phyloP scores from a whole-genome alignment of 2,329 filamentous ascomycete species.

The Dryadomyces quercus-mongolicae region DNA sequence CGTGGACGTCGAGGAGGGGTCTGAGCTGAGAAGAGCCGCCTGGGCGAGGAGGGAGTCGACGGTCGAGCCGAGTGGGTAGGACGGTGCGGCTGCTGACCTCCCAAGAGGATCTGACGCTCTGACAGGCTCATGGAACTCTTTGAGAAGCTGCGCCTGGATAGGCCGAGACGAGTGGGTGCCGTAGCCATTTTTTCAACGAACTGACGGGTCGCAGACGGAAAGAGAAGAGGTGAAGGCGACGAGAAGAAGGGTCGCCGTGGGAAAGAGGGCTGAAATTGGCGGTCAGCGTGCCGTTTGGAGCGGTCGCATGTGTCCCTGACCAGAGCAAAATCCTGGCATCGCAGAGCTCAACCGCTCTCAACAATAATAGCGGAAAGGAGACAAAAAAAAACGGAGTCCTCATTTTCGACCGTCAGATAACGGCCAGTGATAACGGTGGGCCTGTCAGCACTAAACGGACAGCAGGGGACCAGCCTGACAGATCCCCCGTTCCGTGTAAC shows the following conservation, averaged over 20 bases:
- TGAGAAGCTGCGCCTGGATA: conserved; percentile 11
- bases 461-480: no score
- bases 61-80: conserved; percentile 1
- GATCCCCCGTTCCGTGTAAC: no score
- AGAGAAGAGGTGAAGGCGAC: neutral
- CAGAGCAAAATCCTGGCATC: neutral
- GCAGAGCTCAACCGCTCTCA: neutral
- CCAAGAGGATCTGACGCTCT: conserved; percentile 12
- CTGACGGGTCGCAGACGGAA: neutral
- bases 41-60: conserved; percentile 6
- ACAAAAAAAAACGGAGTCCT: neutral
- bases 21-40: conserved; percentile 26
- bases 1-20: conserved; percentile 32
- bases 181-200: conserved; percentile 9
- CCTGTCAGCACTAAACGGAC: neutral
- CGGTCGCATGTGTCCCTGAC: neutral
- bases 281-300: neutral
- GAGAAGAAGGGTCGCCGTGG: neutral
- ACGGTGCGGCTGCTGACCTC: neutral
- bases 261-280: neutral
- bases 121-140: conserved; percentile 9
- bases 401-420: no score
- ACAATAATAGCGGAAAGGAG: neutral
- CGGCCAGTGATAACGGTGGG: neutral
- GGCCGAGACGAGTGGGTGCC: conserved; percentile 13